Base-by-base conservation (phyloP, 306 rosid genomes). In the Coriaria nepalensis region DNA sequence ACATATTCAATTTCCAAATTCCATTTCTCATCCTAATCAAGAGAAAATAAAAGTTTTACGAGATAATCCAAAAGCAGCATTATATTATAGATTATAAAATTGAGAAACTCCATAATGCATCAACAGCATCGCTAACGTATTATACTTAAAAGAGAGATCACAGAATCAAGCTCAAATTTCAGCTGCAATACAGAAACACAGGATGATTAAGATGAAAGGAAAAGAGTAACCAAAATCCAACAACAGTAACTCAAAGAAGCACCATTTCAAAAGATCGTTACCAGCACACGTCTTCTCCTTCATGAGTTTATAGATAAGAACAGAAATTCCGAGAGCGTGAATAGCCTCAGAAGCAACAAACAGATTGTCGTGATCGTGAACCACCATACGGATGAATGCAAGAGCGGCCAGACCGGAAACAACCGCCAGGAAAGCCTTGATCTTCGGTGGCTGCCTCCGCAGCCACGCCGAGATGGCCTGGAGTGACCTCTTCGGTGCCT, bases 231-330 rank as follows among this genome's bases (percentile, higher is more conserved):
- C 49, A 37, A 44, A n/a, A 38, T 12, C 7, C 15, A 36, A 55
- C 13, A 20, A 40, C 32, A 13, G 3, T 4, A 4, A 39, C 33
- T 39, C 10, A 62, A 5, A 47, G 29, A 20, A 3, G 29, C 29
- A 20, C 29, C 3, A 20, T 20, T 20, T 20, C 29, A 1, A 12
- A 2, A 33, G 4, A 9, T 13, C 7, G 9, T 43, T 55, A 76
- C 93, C 93, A 20, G 78, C 83, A 57, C 93, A 82, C 6, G 83
- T 82, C 63, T 53, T 82, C 57, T 73, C 83, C 68, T 82, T 76
- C 49, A 61, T 68, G 51, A 82, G 83, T 64, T 78, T 78, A 66
- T 59, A 82, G 51, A 76, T 70, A 55, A 82, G 86, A 56, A 82
- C 67, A 12, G 67, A 59, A 33, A 82, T 78, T 51, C 93, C 86